Conservation (phyloP, 140 eudicot genomes). For the Bidens hawaiensis region DNA sequence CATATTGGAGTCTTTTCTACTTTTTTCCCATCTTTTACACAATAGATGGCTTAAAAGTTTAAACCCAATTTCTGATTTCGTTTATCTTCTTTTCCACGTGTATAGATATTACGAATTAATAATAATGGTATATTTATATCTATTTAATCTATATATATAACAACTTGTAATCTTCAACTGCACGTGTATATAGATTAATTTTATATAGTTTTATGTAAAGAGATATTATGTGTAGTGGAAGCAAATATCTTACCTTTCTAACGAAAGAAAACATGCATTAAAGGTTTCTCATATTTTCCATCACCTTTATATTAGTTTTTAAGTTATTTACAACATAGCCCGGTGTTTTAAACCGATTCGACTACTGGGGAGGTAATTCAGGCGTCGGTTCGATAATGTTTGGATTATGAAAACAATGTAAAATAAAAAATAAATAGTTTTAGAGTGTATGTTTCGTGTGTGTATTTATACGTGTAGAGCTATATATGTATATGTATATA, state of each 20-base stretch:
- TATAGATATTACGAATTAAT: neutral
- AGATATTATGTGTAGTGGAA: slow-evolving; percentile 54
- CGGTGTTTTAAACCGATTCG: too few species aligned
- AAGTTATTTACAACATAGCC: too few species aligned
- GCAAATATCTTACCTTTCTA: slow-evolving; percentile 55
- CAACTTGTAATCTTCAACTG: slow-evolving; percentile 28
- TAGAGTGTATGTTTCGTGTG: neutral
- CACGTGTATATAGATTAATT: slow-evolving; percentile 27
- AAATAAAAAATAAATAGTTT: too few species aligned
- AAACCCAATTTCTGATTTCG: slow-evolving; percentile 14
- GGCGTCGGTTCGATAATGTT: too few species aligned
- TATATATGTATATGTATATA: too few species aligned
- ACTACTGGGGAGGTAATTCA: too few species aligned
- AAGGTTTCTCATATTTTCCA: slow-evolving; percentile 21
- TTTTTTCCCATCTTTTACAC: slow-evolving; percentile 24
- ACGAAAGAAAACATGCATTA: slow-evolving; percentile 37
- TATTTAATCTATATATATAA: neutral
- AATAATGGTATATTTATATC: neutral
- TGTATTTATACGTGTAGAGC: too few species aligned
- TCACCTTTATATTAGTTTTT: too few species aligned
- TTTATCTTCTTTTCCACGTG: slow-evolving; percentile 27
- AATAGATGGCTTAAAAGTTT: slow-evolving; percentile 31
- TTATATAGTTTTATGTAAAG: slow-evolving; percentile 6
- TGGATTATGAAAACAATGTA: too few species aligned
- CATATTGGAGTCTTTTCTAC: slow-evolving; percentile 26